Evolutionary conservation across 805 yeast genomes (phyloP).

Genomic region (Starmerella bombi): DNA sequence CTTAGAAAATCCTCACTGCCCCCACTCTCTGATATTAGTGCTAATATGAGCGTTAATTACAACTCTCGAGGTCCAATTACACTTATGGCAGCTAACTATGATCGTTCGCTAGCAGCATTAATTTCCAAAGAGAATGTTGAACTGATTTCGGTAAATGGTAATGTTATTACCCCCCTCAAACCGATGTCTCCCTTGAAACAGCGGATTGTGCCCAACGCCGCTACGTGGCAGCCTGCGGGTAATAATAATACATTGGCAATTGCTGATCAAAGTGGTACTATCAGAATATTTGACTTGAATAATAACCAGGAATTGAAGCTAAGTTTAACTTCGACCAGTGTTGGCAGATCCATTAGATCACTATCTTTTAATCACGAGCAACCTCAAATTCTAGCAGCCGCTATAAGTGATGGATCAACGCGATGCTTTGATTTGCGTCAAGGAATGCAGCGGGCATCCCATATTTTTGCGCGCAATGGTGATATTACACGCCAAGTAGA

Average conservation of each 20-base stretch:
- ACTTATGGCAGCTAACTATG: slow-evolving; percentile 7
- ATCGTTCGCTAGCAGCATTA: slow-evolving; percentile 6
- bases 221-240: not conserved
- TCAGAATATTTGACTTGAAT: slow-evolving; percentile 22
- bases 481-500: slow-evolving; percentile 55
- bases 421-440: slow-evolving; percentile 71
- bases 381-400: slow-evolving; percentile 55
- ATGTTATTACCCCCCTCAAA: not conserved
- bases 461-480: slow-evolving; percentile 46
- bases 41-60: not conserved
- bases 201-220: not conserved
- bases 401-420: slow-evolving; percentile 64
- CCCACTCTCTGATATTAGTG: too few species aligned
- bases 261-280: slow-evolving; percentile 26
- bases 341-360: slow-evolving; percentile 37
- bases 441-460: slow-evolving; percentile 37
- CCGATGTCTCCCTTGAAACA: slow-evolving; percentile 1
- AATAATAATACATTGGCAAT: slow-evolving; percentile 18
- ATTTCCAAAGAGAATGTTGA: slow-evolving; percentile 11
- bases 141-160: slow-evolving; percentile 11
- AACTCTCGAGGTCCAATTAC: slow-evolving; percentile 3
- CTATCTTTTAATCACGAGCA: slow-evolving; percentile 42
- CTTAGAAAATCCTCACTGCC: too few species aligned
- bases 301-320: slow-evolving; percentile 25
- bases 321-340: slow-evolving; percentile 7